Evolutionary conservation across 2,329 filamentous ascomycete species (phyloP).

Genomic region (Trichoderma atroviride): DNA sequence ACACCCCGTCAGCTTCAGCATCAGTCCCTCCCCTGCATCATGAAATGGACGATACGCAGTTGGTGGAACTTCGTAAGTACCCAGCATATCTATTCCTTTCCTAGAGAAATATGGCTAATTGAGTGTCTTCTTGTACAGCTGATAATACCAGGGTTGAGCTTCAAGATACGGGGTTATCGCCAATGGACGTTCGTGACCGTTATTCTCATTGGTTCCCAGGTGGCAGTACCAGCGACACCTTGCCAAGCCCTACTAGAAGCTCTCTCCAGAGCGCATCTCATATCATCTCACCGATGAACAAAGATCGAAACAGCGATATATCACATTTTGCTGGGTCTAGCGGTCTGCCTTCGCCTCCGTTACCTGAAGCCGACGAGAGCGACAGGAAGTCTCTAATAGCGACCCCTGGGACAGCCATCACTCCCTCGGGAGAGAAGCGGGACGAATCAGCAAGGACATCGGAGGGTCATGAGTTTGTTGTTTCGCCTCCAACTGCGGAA

Average conservation of each 20-base stretch:
- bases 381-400: constrained; percentile 5
- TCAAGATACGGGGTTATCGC: constrained; percentile 46
- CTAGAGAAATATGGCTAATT: not conserved
- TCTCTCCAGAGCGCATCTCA: constrained; percentile 14
- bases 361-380: constrained; percentile 13
- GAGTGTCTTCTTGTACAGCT: constrained; percentile 13
- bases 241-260: constrained; percentile 26
- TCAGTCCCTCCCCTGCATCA: constrained; percentile 27
- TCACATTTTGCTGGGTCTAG: not conserved
- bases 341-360: constrained; percentile 9
- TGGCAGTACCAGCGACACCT: constrained; percentile 29
- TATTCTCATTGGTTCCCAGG: constrained; percentile 34
- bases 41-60: constrained; percentile 49
- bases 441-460: not conserved
- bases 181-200: constrained; percentile 45
- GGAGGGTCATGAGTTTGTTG: constrained; percentile 22
- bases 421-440: not conserved
- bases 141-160: constrained; percentile 54
- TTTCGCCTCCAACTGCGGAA: constrained; percentile 38
- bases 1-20: constrained; percentile 16
- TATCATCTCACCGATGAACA: constrained; percentile 3
- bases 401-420: not conserved
- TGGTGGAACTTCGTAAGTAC: constrained; percentile 54
- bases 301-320: constrained; percentile 3
- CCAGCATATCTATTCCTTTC: not conserved